phyloP scores from a whole-genome alignment of 495 filamentous ascomycete genomes.

The Monascus purpureus region DNA sequence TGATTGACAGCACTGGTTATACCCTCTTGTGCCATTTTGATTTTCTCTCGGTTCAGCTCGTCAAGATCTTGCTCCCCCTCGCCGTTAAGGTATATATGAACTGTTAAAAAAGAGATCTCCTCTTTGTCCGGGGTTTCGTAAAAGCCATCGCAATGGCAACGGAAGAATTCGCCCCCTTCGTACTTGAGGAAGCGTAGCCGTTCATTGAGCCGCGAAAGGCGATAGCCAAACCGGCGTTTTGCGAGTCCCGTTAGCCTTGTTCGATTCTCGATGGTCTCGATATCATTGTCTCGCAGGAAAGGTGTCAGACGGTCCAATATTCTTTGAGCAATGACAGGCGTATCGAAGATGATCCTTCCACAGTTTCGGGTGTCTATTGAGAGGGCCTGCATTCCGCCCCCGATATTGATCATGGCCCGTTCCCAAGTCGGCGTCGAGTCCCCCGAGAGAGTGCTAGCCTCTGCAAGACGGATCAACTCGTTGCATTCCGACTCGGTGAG shows the following conservation, averaged over 20 bases:
- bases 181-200: constrained; percentile 72
- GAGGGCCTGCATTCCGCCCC: constrained; percentile 43
- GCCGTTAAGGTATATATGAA: constrained; percentile 75
- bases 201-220: constrained; percentile 54
- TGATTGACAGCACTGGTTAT: too few relatives aligned
- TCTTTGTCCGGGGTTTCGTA: constrained; percentile 46
- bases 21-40: too few relatives aligned
- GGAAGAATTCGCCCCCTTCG: constrained; percentile 61
- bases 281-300: constrained; percentile 25
- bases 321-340: constrained; percentile 41
- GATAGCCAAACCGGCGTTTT: constrained; percentile 35
- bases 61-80: constrained; percentile 29
- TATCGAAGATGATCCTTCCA: constrained; percentile 64
- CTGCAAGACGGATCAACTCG: constrained; percentile 40
- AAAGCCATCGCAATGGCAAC: constrained; percentile 58
- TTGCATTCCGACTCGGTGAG: constrained; percentile 47
- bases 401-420: constrained; percentile 56
- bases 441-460: constrained; percentile 25
- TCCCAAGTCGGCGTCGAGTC: constrained; percentile 33
- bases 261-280: constrained; percentile 21
- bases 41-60: constrained; percentile 14
- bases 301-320: constrained; percentile 46
- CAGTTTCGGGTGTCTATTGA: constrained; percentile 47
- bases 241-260: constrained; percentile 33
- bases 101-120: constrained; percentile 54